A percentile compares a stretch with the other conserved stretches of the same genome.
phyloP scores from a whole-genome alignment of 495 filamentous ascomycete species.

The Glonium stellatum region DNA sequence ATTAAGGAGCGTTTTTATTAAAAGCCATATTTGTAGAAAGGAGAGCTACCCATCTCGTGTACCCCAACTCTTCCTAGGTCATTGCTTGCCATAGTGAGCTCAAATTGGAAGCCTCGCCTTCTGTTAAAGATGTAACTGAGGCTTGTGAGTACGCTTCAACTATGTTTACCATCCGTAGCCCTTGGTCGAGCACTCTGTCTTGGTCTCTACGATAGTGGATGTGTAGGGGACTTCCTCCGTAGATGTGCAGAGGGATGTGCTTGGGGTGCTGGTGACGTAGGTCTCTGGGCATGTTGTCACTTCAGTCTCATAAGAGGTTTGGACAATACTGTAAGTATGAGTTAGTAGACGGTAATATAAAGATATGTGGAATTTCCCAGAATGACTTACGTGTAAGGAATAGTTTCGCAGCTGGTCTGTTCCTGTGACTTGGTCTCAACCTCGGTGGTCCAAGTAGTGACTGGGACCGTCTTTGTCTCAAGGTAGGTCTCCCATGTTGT shows the following conservation, averaged over 20 bases:
- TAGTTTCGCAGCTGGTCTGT: not conserved
- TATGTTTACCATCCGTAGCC: not conserved
- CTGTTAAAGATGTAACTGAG: not conserved
- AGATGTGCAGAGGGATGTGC: slow-evolving; percentile 9
- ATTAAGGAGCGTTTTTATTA: too few species aligned
- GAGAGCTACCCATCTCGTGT: too few species aligned
- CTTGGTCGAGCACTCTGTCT: slow-evolving; percentile 13
- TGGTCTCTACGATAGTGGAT: slow-evolving; percentile 14
- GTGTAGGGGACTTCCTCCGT: slow-evolving; percentile 19
- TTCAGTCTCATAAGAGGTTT: slow-evolving; percentile 15
- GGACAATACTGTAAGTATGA: slow-evolving; percentile 4
- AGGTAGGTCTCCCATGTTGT: slow-evolving; percentile 8
- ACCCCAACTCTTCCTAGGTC: not conserved
- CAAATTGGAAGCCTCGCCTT: not conserved
- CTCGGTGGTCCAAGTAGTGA: slow-evolving; percentile 10
- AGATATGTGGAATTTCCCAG: not conserved
- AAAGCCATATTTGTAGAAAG: too few species aligned
- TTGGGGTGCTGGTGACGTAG: slow-evolving; percentile 7
- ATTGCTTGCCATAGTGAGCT: not conserved
- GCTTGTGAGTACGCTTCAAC: not conserved
- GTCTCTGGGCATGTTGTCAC: slow-evolving; percentile 11
- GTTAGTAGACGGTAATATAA: not conserved
- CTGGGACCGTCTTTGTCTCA: slow-evolving; percentile 8
- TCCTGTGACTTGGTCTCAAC: slow-evolving; percentile 2
- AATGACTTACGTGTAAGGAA: slow-evolving; percentile 18